Evolutionary conservation across 257 asterid genomes (phyloP).

Genomic region (Salvia splendens): DNA sequence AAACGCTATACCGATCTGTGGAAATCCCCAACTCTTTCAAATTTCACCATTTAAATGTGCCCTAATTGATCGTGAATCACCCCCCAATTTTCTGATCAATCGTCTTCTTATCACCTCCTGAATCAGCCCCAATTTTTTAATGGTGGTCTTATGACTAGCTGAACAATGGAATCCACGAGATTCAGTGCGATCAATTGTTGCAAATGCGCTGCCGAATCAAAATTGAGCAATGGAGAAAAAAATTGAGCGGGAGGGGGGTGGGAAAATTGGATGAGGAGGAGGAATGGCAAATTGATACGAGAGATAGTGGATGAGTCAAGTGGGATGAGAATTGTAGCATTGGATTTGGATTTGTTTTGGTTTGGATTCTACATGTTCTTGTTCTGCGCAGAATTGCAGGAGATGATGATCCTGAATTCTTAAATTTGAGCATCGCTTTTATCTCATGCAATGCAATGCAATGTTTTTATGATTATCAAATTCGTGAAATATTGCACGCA

Average conservation of each 20-base stretch:
- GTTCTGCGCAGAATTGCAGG: slow-evolving; percentile 24
- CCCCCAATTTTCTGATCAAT: slow-evolving; percentile 10
- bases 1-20: slow-evolving; percentile 32
- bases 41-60: slow-evolving; percentile 33
- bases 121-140: background rate
- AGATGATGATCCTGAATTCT: background rate
- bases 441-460: too few relatives aligned
- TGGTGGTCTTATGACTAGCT: background rate
- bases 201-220: slow-evolving; percentile 3
- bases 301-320: slow-evolving; percentile 34
- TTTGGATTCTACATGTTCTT: slow-evolving; percentile 25
- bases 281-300: slow-evolving; percentile 17
- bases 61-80: slow-evolving; percentile 28
- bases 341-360: background rate
- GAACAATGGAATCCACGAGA: slow-evolving; percentile 1
- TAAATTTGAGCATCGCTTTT: too few relatives aligned
- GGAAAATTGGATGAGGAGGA: slow-evolving; percentile 15
- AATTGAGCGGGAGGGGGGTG: slow-evolving; percentile 1
- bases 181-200: background rate
- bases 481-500: too few relatives aligned
- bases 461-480: too few relatives aligned
- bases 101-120: background rate
- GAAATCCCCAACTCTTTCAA: slow-evolving; percentile 37
- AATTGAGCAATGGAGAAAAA: background rate
- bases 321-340: slow-evolving; percentile 26